Conservation (phyloP, 768 basidiomycete genomes). For the Gyrodon lividus region DNA sequence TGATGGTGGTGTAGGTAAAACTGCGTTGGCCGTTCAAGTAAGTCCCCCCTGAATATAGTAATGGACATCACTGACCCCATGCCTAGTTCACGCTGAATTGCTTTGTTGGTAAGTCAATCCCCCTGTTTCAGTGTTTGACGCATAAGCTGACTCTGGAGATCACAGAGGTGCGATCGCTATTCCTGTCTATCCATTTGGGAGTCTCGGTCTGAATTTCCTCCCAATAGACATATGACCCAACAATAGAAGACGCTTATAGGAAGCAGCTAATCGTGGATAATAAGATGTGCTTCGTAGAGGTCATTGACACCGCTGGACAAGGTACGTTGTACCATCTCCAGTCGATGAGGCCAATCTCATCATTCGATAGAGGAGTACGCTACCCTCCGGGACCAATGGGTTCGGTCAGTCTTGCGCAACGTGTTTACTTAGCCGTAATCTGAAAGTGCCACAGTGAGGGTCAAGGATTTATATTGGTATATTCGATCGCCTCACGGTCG, state of each 20-base stretch:
- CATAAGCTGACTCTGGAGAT: slow-evolving; percentile 16
- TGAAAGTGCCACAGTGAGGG: slow-evolving; percentile 66
- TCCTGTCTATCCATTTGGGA: slow-evolving; percentile 10
- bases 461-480: slow-evolving; percentile 96
- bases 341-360: slow-evolving; percentile 17
- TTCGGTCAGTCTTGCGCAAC: slow-evolving; percentile 61
- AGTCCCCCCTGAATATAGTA: slow-evolving; percentile 23
- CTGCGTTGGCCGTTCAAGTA: slow-evolving; percentile 93
- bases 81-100: slow-evolving; percentile 90
- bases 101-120: slow-evolving; percentile 76
- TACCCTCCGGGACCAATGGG: slow-evolving; percentile 96
- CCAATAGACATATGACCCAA: slow-evolving; percentile 89
- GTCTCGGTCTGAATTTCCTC: slow-evolving; percentile 9
- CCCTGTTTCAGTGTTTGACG: slow-evolving; percentile 7
- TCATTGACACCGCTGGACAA: slow-evolving; percentile 97
- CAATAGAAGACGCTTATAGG: slow-evolving; percentile 97
- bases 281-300: slow-evolving; percentile 93
- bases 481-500: slow-evolving; percentile 92
- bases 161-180: slow-evolving; percentile 50
- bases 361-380: slow-evolving; percentile 84
- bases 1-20: slow-evolving; percentile 97
- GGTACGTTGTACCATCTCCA: slow-evolving; percentile 48
- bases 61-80: slow-evolving; percentile 10
- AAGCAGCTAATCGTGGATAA: slow-evolving; percentile 95
- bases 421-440: slow-evolving; percentile 7